These are phyloP conservation scores for Endogone sp. DNA, from an alignment of 192 early-diverging fungal genomes.

Conservation along the genomic window DNA sequence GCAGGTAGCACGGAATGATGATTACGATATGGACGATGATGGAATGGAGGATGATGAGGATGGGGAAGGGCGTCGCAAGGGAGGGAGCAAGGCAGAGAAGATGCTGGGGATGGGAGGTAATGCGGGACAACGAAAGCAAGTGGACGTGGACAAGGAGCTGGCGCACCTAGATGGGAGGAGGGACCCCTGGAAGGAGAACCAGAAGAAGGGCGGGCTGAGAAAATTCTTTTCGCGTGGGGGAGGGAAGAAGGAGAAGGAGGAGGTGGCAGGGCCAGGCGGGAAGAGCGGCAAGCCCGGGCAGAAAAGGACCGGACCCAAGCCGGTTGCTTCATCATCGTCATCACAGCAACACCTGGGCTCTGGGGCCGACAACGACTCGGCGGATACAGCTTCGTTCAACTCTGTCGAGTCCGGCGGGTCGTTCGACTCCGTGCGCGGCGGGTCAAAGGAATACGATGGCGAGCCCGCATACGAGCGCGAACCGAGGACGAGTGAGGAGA, in stretches of 20 bases:
- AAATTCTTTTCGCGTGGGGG: conserved; percentile 25
- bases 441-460: not conserved
- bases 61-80: conserved; percentile 24
- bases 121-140: not conserved
- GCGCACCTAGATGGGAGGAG: not conserved
- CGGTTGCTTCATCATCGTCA: not conserved
- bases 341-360: not conserved
- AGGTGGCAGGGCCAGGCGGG: conserved; percentile 4
- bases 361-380: conserved; percentile 10
- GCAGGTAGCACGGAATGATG: conserved; percentile 32
- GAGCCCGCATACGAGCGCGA: not conserved
- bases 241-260: conserved; percentile 15
- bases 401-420: not conserved
- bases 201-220: conserved; percentile 19
- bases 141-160: not conserved
- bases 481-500: conserved; percentile 1
- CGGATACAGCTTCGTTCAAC: not conserved
- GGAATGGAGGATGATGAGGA: conserved; percentile 30
- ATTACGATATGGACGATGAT: conserved; percentile 23
- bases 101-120: not conserved
- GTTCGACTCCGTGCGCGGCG: not conserved
- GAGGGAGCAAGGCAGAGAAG: conserved; percentile 1
- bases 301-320: not conserved
- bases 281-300: conserved; percentile 9
- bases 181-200: not conserved